Conservation (phyloP, 306 rosid genomes). For the Cucurbita moschata region DNA sequence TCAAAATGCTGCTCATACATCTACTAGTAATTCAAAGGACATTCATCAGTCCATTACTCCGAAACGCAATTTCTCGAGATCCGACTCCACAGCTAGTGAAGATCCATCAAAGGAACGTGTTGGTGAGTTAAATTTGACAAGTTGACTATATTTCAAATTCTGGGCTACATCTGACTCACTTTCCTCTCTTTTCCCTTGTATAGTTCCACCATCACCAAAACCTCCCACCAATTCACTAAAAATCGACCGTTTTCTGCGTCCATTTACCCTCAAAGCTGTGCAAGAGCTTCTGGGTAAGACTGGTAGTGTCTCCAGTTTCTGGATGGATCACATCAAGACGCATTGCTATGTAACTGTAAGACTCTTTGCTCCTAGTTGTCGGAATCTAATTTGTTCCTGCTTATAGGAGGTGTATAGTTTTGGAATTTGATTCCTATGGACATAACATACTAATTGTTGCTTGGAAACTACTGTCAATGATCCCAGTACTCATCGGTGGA, state of each 20-base stretch:
- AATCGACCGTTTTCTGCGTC: slow-evolving; percentile 82
- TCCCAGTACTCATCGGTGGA: slow-evolving; percentile 70
- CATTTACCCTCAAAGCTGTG: slow-evolving; percentile 89
- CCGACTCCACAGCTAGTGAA: slow-evolving; percentile 56
- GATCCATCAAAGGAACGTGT: slow-evolving; percentile 65
- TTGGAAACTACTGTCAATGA: slow-evolving; percentile 1
- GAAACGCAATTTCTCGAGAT: slow-evolving; percentile 51
- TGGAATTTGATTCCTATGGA: background rate
- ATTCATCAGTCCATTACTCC: slow-evolving; percentile 20
- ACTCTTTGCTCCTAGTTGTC: slow-evolving; percentile 1
- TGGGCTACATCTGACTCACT: background rate
- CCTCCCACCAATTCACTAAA: slow-evolving; percentile 73
- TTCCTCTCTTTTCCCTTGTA: slow-evolving; percentile 8
- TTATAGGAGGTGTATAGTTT: background rate
- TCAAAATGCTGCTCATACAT: slow-evolving; percentile 30
- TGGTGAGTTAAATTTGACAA: slow-evolving; percentile 40
- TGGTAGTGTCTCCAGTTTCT: slow-evolving; percentile 59
- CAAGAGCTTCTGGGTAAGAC: slow-evolving; percentile 90
- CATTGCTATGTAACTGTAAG: slow-evolving; percentile 97
- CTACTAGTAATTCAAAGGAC: slow-evolving; percentile 45
- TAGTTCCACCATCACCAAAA: slow-evolving; percentile 76
- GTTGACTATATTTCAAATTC: background rate
- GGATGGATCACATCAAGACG: slow-evolving; percentile 99
- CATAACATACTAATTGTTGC: background rate
- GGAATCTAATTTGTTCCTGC: background rate